A percentile compares a stretch with the other conserved stretches of the same genome.
Evolutionary conservation across 2,329 filamentous ascomycete genomes (phyloP).

Genomic region (Aspergillus sp.): DNA sequence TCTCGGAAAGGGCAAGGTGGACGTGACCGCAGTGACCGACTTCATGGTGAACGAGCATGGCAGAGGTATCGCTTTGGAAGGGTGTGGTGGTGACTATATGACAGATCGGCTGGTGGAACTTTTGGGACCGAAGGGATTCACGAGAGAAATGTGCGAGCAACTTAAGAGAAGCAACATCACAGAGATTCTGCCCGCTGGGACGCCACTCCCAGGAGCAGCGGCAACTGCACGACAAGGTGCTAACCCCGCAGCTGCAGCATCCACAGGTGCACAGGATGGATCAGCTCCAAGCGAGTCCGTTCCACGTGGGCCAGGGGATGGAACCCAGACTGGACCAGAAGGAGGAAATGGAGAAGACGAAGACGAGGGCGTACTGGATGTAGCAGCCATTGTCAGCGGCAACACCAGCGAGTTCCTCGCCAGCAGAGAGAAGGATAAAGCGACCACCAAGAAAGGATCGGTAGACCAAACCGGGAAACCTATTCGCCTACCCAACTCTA

Average conservation of each 20-base stretch:
- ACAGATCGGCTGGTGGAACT: constrained; percentile 68
- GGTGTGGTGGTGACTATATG: constrained; percentile 83
- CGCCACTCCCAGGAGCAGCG: constrained; percentile 49
- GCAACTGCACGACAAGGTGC: constrained; percentile 35
- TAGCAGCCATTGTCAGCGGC: constrained; percentile 61
- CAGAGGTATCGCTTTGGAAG: constrained; percentile 55
- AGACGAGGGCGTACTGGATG: constrained; percentile 60
- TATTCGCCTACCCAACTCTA: constrained; percentile 53
- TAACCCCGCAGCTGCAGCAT: constrained; percentile 54
- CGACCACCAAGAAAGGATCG: constrained; percentile 48
- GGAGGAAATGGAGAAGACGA: constrained; percentile 44
- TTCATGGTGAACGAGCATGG: constrained; percentile 68
- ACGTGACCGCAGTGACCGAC: constrained; percentile 85
- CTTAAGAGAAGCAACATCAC: constrained; percentile 60
- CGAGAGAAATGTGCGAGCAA: constrained; percentile 60
- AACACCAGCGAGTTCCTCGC: constrained; percentile 60
- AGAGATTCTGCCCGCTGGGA: constrained; percentile 55
- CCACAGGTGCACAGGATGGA: constrained; percentile 46
- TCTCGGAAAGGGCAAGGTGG: constrained; percentile 86
- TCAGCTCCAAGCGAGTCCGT: constrained; percentile 36
- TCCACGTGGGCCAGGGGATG: constrained; percentile 50
- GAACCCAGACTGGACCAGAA: constrained; percentile 52
- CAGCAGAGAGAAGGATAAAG: constrained; percentile 56
- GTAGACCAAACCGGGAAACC: constrained; percentile 45
- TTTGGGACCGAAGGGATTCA: constrained; percentile 55